These are phyloP conservation scores for Cynara cardunculus DNA, from an alignment of 129 eudicot species.

Conservation along the genomic window DNA sequence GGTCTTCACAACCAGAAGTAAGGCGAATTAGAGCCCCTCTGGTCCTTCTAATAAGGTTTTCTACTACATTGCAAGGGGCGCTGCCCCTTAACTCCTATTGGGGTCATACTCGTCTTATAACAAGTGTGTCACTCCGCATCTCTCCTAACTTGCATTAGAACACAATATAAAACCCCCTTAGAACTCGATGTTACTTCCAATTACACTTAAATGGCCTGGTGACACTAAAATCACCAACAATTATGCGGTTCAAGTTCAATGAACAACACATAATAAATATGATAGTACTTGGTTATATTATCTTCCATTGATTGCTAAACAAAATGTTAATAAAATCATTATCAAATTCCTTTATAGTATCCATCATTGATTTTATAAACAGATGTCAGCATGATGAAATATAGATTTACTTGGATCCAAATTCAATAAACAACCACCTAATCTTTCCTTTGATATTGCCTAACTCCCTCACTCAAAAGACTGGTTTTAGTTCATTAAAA, in stretches of 20 bases:
- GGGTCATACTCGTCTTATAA: no score
- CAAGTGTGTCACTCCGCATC: no score
- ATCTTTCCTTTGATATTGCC: background rate
- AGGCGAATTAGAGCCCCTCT: no score
- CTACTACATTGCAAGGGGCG: no score
- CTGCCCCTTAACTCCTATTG: no score
- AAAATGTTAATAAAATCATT: background rate
- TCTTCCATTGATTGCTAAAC: background rate
- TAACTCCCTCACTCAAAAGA: slow-evolving; percentile 1
- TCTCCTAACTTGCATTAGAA: no score
- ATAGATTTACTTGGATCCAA: background rate
- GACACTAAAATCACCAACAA: no score
- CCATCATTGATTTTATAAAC: background rate
- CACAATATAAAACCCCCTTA: no score
- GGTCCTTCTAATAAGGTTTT: no score
- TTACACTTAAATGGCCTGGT: no score
- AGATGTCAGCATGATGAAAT: background rate
- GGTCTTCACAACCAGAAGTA: no score
- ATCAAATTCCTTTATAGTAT: background rate
- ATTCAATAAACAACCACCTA: background rate
- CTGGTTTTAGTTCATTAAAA: background rate
- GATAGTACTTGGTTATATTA: background rate
- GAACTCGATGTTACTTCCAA: no score
- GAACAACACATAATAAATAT: background rate
- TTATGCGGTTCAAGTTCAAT: background rate